These are phyloP conservation scores for Citeromyces hawaiiensis DNA, from an alignment of 1,139 yeast genomes.

Conservation along the genomic window DNA sequence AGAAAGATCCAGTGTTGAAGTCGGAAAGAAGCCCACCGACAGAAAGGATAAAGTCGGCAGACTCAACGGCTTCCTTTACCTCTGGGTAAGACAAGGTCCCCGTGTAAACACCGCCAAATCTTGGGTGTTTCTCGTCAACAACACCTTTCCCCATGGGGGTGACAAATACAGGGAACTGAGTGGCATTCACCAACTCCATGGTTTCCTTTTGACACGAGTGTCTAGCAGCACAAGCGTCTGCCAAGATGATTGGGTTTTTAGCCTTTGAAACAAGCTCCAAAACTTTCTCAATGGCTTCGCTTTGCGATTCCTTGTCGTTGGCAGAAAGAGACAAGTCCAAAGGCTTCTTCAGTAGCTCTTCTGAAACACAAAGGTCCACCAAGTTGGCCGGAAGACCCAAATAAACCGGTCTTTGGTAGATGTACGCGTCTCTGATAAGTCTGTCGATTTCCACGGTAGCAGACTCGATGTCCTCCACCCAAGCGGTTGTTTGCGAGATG, in stretches of 20 bases:
- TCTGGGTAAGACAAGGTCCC: slow-evolving; percentile 36
- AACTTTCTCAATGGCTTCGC: slow-evolving; percentile 27
- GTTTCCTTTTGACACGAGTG: slow-evolving; percentile 28
- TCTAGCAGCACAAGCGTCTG: slow-evolving; percentile 53
- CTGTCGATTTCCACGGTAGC: slow-evolving; percentile 47
- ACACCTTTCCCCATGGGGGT: slow-evolving; percentile 40
- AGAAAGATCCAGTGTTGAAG: slow-evolving; percentile 57
- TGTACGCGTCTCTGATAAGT: slow-evolving; percentile 42
- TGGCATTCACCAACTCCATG: slow-evolving; percentile 28
- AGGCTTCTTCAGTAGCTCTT: slow-evolving; percentile 16
- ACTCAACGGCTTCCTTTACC: slow-evolving; percentile 20
- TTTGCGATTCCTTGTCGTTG: slow-evolving; percentile 18
- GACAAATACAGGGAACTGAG: slow-evolving; percentile 30
- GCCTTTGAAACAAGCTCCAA: slow-evolving; percentile 36
- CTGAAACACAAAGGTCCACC: slow-evolving; percentile 33
- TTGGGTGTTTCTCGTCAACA: slow-evolving; percentile 45
- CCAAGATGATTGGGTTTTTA: slow-evolving; percentile 46
- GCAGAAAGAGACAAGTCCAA: slow-evolving; percentile 11
- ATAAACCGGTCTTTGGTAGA: slow-evolving; percentile 65
- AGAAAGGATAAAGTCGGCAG: slow-evolving; percentile 34
- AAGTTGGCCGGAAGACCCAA: slow-evolving; percentile 63
- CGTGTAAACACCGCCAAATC: slow-evolving; percentile 52
- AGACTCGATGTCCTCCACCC: slow-evolving; percentile 30
- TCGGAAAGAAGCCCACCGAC: slow-evolving; percentile 42
- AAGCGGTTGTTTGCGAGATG: slow-evolving; percentile 45